phyloP scores from a whole-genome alignment of 768 basidiomycete genomes.

The Pleurotus salmoneostramineus region DNA sequence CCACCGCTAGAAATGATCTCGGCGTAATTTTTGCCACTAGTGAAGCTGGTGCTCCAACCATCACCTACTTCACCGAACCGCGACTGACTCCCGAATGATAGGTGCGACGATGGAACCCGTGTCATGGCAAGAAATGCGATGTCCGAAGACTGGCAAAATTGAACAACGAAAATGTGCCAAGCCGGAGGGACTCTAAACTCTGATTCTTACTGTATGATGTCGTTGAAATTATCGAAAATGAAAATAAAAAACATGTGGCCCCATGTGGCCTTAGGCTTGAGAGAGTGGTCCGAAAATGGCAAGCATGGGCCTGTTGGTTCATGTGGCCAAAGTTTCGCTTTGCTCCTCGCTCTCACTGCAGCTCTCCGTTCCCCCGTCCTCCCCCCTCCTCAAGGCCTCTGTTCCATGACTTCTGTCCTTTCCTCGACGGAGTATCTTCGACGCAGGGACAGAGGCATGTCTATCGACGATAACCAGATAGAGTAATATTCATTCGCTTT shows the following conservation, averaged over 20 bases:
- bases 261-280: neutral
- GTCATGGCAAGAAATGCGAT: constrained; percentile 91
- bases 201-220: neutral
- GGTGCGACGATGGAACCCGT: constrained; percentile 82
- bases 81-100: constrained; percentile 19
- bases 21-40: constrained; percentile 91
- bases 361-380: neutral
- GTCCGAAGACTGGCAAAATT: constrained; percentile 71
- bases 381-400: constrained; percentile 9
- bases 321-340: constrained; percentile 2
- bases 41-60: constrained; percentile 59
- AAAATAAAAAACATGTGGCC: neutral
- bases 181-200: constrained; percentile 56
- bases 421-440: constrained; percentile 54
- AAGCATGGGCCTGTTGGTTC: neutral
- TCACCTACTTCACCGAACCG: neutral
- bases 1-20: constrained; percentile 85
- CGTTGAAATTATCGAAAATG: neutral
- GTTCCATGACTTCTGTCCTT: constrained; percentile 61
- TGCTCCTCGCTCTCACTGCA: constrained; percentile 7
- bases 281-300: neutral
- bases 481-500: constrained; percentile 31
- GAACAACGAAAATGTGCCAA: constrained; percentile 88
- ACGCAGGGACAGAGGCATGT: constrained; percentile 58
- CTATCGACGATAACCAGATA: constrained; percentile 63